Base-by-base conservation (phyloP, 768 basidiomycete species). In the Pholiota microspora region DNA sequence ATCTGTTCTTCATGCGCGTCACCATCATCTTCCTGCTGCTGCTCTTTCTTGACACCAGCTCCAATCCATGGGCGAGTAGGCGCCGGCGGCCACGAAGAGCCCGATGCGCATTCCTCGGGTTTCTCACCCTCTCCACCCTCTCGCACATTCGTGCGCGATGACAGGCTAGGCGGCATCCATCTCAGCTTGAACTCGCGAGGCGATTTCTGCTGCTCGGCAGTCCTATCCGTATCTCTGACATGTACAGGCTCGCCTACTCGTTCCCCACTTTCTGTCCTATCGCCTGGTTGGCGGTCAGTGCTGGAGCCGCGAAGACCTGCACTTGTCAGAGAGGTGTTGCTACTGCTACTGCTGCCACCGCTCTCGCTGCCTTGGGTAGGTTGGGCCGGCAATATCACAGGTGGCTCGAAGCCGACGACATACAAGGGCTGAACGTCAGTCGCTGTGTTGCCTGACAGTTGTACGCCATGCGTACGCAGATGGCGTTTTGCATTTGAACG, bases 401-500 rank as follows among this genome's bases (percentile, higher is more conserved):
- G 76, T 0, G 71, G 59, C 36, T 62, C 69, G 59, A 77, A 78
- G 16, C 69, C 75, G 21, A 76, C 72, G 15, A 71, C 60, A 50
- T 75, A 76, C 2, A 71, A 63, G 5, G 53, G 29, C 16, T 58
- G 32, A 45, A 49, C 6, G 60, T 45, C 23, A 50, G 45, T 15
- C 55, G 49, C 8, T 31, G 51, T n/a, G 53, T 27, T 16, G 53
- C 57, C n/a, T 51, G 53, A 9, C 59, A 67, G 56, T 59, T 52
- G 54, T 28, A 85, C 76, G 23, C 86, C 86, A 59, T 92, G 89
- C 1, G 86, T 90, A 42, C 87, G 85, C 32, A 89, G 76, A 63
- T 92, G 89, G 29, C 89, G 80, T 67, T 84, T 88, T 13, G 88
- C 88, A 61, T 92, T 92, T 7, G 89, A 92, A 10, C 87, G 82